Evolutionary conservation across 441 rosid species (phyloP), one percentile per base, ranked within the genome.

Genomic region (Jatropha podagrica): DNA sequence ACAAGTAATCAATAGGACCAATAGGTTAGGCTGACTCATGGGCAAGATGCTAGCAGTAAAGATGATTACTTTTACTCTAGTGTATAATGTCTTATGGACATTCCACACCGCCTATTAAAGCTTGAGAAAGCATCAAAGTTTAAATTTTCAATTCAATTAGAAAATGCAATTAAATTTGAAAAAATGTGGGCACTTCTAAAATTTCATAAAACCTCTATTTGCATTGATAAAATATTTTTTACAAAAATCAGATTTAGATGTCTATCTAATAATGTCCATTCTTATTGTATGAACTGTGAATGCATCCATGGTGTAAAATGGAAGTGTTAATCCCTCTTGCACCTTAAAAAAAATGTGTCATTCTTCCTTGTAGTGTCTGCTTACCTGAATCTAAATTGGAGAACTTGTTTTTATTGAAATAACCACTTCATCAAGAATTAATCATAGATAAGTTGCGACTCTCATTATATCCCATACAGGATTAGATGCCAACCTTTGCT

Each of bases 401-500:
- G 14, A 63, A 63, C 58, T 32, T 62, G 62, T 40, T 23, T 13
- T 23, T 64, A 10, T 37, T 44, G 42, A 40, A 68, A 37, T 18
- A 49, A 14, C 62, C 62, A 15, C 49, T 64, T 2, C 40, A 51
- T 52, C 52, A 40, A 74, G 64, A 26, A 60, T 23, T 62, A 62
- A 9, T 64, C 41, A n/a, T 64, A 37, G 51, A 41, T 71, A 56
- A 42, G 41, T 51, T 9, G 40, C 51, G 38, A n/a, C 51, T 6
- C 15, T n/a, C 4, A 37, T 64, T 74, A 26, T 37, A 32, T 52
- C 20, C 17, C 32, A 63, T 37, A 41, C 20, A 54, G 38, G 46
- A 65, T 42, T 46, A 12, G 23, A 48, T 74, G 63, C 65, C 71
- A 74, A 54, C 51, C 32, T 54, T 40, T 40, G 60, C 55, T 20